Percentiles rank a stretch among this genome's conserved stretches.
These are phyloP conservation scores for Cladosporium austrohemisphaericum DNA, from an alignment of 2,329 filamentous ascomycete genomes.

Conservation along the genomic window DNA sequence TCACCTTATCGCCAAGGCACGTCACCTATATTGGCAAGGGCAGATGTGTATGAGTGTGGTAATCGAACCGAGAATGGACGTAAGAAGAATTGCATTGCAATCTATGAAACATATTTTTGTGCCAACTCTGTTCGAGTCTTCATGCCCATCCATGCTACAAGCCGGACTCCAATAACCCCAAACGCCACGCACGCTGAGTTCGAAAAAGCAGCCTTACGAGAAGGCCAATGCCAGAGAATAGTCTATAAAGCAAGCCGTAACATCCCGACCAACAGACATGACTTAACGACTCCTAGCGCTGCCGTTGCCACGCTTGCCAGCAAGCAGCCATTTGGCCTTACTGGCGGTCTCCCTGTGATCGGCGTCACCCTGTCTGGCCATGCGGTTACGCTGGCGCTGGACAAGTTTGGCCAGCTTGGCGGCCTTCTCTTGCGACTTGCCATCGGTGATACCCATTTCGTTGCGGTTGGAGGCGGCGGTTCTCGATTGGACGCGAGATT, in stretches of 20 bases:
- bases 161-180: conserved; percentile 4
- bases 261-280: background rate
- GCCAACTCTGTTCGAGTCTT: background rate
- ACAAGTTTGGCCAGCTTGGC: conserved; percentile 82
- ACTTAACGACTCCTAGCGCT: conserved; percentile 63
- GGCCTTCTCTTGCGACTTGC: conserved; percentile 67
- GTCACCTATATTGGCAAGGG: no score
- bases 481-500: conserved; percentile 63
- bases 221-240: background rate
- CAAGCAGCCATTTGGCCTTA: conserved; percentile 85
- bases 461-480: conserved; percentile 65
- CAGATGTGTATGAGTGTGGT: background rate
- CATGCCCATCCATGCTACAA: conserved; percentile 5
- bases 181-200: conserved; percentile 15
- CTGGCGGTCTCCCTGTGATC: conserved; percentile 83
- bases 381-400: conserved; percentile 98
- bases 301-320: conserved; percentile 90
- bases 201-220: conserved; percentile 3
- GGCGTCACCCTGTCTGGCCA: conserved; percentile 93
- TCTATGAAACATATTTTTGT: conserved; percentile 9
- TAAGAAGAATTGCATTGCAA: conserved; percentile 15
- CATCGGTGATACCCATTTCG: conserved; percentile 72
- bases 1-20: no score
- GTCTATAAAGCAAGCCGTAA: background rate
- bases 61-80: background rate